Conservation (phyloP, 345 rosid species). For the Angophora floribunda region DNA sequence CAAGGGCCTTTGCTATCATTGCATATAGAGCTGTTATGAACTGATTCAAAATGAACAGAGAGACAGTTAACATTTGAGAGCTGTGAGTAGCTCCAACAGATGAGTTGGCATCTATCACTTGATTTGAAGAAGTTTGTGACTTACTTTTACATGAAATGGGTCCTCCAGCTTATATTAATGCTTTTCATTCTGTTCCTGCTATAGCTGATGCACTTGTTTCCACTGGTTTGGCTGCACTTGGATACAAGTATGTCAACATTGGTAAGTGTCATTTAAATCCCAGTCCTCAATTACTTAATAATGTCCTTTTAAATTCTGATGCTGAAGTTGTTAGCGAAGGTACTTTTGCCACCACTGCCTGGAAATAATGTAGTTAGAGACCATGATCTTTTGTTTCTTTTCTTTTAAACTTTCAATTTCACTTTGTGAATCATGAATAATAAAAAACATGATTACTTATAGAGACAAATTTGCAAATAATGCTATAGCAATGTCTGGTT, state of each 20-base stretch:
- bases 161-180: neutral
- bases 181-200: neutral
- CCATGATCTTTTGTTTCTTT: neutral
- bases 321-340: neutral
- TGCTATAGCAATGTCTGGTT: neutral
- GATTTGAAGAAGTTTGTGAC: neutral
- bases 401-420: neutral
- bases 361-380: neutral
- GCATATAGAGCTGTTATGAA: neutral
- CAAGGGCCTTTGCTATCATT: neutral
- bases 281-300: neutral
- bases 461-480: neutral
- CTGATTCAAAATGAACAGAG: neutral
- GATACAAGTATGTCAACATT: constrained; percentile 45
- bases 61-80: neutral
- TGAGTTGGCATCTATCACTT: neutral
- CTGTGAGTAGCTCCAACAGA: neutral
- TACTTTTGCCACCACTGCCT: neutral
- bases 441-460: neutral
- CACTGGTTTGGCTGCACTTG: constrained; percentile 37
- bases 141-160: neutral
- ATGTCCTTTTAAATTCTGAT: neutral
- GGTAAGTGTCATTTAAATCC: constrained; percentile 16
- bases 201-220: constrained; percentile 49
- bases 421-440: neutral